phyloP scores from a whole-genome alignment of 495 filamentous ascomycete species.

The Ascobolus immersus region DNA sequence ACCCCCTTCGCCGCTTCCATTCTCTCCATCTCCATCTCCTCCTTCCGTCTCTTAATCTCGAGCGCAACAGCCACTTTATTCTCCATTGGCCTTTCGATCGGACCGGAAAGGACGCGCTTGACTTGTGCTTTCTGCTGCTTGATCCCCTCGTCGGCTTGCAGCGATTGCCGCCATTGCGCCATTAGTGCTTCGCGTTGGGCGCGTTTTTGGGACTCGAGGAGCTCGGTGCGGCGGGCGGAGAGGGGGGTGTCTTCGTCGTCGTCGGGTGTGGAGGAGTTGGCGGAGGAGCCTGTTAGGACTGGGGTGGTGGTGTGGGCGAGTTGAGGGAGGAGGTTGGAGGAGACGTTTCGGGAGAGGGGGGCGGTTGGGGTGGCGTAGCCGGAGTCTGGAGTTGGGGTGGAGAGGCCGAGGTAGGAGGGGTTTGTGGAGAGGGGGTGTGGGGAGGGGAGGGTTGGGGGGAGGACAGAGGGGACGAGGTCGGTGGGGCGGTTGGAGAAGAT shows the following conservation, averaged over 20 bases:
- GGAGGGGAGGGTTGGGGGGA: constrained; percentile 8
- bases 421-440: constrained; percentile 15
- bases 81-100: too few species aligned
- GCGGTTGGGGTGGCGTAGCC: constrained; percentile 1
- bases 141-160: neutral
- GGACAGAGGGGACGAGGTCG: constrained; percentile 14
- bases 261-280: constrained; percentile 7
- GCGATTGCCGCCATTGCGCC: constrained; percentile 17
- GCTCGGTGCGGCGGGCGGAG: constrained; percentile 32
- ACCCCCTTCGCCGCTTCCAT: constrained; percentile 21
- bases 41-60: constrained; percentile 7
- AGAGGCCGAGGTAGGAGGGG: constrained; percentile 2
- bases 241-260: constrained; percentile 49
- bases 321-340: constrained; percentile 2
- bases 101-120: too few species aligned
- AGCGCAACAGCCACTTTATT: too few species aligned
- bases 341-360: constrained; percentile 1
- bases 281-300: constrained; percentile 5
- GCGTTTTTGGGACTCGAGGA: constrained; percentile 17
- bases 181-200: constrained; percentile 17
- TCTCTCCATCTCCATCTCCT: constrained; percentile 14
- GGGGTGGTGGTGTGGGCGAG: constrained; percentile 9
- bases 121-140: too few species aligned
- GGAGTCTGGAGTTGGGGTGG: constrained; percentile 13
- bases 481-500: too few species aligned